Conservation (phyloP, 441 rosid species). For the Populus hybrid region DNA sequence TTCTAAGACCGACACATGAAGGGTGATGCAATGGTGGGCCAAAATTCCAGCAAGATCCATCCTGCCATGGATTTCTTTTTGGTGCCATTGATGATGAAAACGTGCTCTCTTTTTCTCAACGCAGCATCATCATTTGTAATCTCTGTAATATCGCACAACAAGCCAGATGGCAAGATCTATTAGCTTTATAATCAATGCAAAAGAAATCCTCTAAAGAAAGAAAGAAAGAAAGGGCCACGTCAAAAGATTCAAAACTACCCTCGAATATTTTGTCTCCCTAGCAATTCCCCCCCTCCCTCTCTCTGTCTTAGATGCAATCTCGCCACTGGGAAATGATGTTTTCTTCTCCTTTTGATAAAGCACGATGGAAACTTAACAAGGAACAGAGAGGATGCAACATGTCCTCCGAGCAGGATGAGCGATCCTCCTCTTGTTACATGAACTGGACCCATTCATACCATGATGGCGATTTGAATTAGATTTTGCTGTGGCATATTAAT, state of each 20-base stretch:
- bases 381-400: background rate
- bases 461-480: background rate
- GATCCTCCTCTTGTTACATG: background rate
- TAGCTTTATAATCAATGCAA: slow-evolving; percentile 9
- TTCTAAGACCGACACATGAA: slow-evolving; percentile 14
- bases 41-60: slow-evolving; percentile 31
- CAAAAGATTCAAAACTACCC: slow-evolving; percentile 21
- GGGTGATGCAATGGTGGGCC: slow-evolving; percentile 28
- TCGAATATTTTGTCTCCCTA: background rate
- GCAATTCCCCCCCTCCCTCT: background rate
- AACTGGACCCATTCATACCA: background rate
- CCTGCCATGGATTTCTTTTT: slow-evolving; percentile 13
- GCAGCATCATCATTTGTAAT: slow-evolving; percentile 17
- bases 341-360: slow-evolving; percentile 24
- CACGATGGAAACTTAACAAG: slow-evolving; percentile 8
- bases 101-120: background rate
- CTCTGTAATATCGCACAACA: slow-evolving; percentile 25
- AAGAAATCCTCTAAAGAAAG: background rate
- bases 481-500: background rate
- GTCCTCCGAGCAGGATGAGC: background rate
- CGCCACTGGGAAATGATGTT: slow-evolving; percentile 18
- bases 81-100: slow-evolving; percentile 33
- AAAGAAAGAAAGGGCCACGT: background rate
- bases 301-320: background rate
- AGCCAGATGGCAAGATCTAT: slow-evolving; percentile 14